Conservation (phyloP, 129 eudicot genomes). For the Artemisia argyi region DNA sequence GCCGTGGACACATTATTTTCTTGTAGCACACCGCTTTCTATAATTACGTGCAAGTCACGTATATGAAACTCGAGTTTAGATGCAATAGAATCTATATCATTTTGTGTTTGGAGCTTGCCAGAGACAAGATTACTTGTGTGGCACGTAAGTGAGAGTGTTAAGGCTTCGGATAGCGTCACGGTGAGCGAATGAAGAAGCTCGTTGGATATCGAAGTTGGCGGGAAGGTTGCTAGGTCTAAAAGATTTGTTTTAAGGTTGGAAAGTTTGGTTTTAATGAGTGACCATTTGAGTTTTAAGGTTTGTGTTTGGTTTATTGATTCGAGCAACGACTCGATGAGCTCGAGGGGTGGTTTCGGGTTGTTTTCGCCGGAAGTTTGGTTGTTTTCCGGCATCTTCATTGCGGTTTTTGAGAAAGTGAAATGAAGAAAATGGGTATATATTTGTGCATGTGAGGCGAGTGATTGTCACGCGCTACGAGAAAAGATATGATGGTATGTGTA, state of each 20-base stretch:
- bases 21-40: constrained; percentile 40
- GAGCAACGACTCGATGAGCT: constrained; percentile 33
- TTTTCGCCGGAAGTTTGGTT: constrained; percentile 11
- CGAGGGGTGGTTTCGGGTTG: background rate
- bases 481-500: background rate
- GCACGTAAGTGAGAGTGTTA: constrained; percentile 47
- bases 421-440: background rate
- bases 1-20: constrained; percentile 1
- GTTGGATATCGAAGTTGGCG: background rate
- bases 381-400: constrained; percentile 37
- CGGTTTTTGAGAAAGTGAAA: background rate
- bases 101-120: constrained; percentile 79
- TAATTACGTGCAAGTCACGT: constrained; percentile 41
- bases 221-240: constrained; percentile 32
- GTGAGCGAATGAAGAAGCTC: background rate
- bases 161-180: constrained; percentile 37
- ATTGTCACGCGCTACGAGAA: background rate
- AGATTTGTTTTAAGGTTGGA: constrained; percentile 42
- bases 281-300: constrained; percentile 59
- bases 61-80: constrained; percentile 44
- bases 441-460: constrained; percentile 8
- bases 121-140: constrained; percentile 33
- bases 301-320: constrained; percentile 34
- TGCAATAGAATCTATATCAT: constrained; percentile 53
- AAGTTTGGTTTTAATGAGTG: constrained; percentile 46